Evolutionary conservation across 2,329 filamentous ascomycete species (phyloP).

Genomic region (Venturia asperata): DNA sequence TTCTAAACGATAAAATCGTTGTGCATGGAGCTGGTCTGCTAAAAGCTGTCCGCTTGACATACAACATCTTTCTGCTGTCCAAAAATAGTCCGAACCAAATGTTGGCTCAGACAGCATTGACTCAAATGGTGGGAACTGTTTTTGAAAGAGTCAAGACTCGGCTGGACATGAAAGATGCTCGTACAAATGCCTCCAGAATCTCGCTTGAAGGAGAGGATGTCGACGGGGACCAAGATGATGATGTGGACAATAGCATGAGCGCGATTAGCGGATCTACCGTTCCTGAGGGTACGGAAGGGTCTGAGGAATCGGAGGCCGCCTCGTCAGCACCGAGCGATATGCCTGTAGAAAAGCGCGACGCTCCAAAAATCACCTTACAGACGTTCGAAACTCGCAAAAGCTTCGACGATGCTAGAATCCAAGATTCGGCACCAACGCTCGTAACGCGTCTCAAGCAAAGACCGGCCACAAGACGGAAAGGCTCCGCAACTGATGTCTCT

Average conservation of each 20-base stretch:
- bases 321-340: conserved; percentile 37
- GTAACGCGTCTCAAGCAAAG: conserved; percentile 52
- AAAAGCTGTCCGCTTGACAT: conserved; percentile 95
- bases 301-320: conserved; percentile 33
- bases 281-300: conserved; percentile 35
- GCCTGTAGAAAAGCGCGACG: conserved; percentile 42
- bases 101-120: conserved; percentile 91
- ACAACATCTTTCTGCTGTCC: conserved; percentile 96
- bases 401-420: conserved; percentile 58
- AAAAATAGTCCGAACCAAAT: conserved; percentile 93
- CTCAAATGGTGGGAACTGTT: conserved; percentile 97
- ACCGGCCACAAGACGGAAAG: conserved; percentile 21
- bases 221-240: conserved; percentile 25
- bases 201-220: conserved; percentile 28
- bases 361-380: conserved; percentile 57
- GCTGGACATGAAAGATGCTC: conserved; percentile 77
- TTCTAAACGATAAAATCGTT: conserved; percentile 97
- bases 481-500: conserved; percentile 14
- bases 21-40: conserved; percentile 93
- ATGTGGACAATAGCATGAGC: conserved; percentile 24
- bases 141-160: conserved; percentile 89
- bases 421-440: conserved; percentile 60
- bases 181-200: conserved; percentile 48
- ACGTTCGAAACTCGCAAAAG: conserved; percentile 62
- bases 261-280: conserved; percentile 25